Evolutionary conservation across 164 flowering plant species (phyloP), one percentile per base, ranked within the genome.

Genomic region (Tetrastigma voinierianum): DNA sequence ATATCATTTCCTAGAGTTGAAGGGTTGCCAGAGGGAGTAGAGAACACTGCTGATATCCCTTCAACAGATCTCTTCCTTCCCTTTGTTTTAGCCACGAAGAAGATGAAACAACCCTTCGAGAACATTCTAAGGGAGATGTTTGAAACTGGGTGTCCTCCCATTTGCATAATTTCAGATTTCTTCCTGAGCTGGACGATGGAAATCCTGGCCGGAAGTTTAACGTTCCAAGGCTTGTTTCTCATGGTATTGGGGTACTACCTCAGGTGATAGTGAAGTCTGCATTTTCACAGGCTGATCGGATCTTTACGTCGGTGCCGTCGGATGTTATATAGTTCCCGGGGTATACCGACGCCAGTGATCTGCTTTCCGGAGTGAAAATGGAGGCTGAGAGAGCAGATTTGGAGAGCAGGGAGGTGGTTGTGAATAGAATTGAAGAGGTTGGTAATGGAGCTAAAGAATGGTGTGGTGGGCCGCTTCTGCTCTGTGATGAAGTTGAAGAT

Each of bases 91-190:
- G 78, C 78, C 61, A 76, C 78, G 4, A 59, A 23, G 9, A 32
- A 66, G 11, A 78, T 81, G 47, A 61, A 61, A 24, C 10, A 40
- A 3, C 80, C 82, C 3, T 78, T 81, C 52, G 61, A 64, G 2
- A 49, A 52, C 0, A 1, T 71, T 63, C 59, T 77, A 0, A 57
- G n/a, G 19, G 47, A 59, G 6, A 62, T 81, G 76, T 51, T 67
- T 20, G 62, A 70, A 46, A 16, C 63, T 10, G 49, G 64, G 7
- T 4, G 40, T 14, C 76, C 59, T 1, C 82, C 86, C 12, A n/a
- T 70, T 17, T 78, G 82, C 53, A 72, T 83, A 2, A 71, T 83
- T 64, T 72, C 84, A 0, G 81, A 83, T 45, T 72, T 76, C 69
- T 78, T 80, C 66, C 47, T 76, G 0, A 76, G 81, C 0, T 83